Evolutionary conservation across 192 early-diverging fungal species (phyloP).

Genomic region (Spinellus fusiger): DNA sequence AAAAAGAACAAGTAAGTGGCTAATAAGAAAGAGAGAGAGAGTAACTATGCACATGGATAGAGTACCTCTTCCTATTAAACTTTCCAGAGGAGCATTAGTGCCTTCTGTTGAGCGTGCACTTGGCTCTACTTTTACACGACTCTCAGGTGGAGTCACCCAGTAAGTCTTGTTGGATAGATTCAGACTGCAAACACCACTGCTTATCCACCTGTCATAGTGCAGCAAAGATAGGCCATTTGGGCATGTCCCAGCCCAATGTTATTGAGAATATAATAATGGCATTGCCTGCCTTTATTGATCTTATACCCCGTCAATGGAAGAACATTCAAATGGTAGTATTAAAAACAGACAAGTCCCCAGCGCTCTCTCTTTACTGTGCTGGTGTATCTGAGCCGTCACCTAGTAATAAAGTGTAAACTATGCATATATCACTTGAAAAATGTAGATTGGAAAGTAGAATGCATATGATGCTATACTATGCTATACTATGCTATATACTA

Average conservation of each 20-base stretch:
- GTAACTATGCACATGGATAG: too few relatives aligned
- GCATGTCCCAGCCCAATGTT: background rate
- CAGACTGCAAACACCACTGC: background rate
- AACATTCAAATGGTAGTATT: background rate
- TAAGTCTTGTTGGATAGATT: background rate
- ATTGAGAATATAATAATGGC: background rate
- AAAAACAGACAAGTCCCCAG: background rate
- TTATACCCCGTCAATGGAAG: background rate
- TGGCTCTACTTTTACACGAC: background rate
- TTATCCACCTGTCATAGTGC: background rate
- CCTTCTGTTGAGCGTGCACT: background rate
- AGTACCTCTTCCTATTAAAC: background rate
- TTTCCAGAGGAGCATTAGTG: background rate
- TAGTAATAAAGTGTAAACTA: background rate
- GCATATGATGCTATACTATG: too few relatives aligned
- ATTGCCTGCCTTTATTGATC: background rate
- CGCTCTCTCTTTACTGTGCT: background rate
- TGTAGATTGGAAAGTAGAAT: too few relatives aligned
- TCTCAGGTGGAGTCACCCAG: background rate
- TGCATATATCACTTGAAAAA: background rate
- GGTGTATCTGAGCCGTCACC: background rate
- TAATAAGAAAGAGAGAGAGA: too few relatives aligned
- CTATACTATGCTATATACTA: too few relatives aligned
- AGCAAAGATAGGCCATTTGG: background rate
- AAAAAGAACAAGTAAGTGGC: background rate